A percentile compares a stretch with the other conserved stretches of the same genome.
phyloP scores from a whole-genome alignment of 441 rosid species.

The Bocquillonia castaneifolia region DNA sequence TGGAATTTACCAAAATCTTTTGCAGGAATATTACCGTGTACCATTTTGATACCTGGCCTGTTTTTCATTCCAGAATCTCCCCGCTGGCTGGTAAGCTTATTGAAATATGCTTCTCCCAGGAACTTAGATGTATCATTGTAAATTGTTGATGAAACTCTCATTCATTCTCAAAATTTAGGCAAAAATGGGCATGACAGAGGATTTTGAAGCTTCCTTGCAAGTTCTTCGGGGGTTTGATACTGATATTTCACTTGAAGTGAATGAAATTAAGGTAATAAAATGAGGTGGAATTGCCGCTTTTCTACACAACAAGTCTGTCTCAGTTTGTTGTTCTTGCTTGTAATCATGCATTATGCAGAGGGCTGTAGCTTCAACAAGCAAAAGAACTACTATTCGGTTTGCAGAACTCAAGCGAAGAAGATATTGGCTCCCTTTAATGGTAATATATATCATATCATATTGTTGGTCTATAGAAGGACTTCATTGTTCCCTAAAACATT shows the following conservation, averaged over 20 bases:
- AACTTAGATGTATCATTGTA: not conserved
- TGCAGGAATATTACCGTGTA: conserved; percentile 80
- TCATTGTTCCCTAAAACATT: not conserved
- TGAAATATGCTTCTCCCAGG: conserved; percentile 17
- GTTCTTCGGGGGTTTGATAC: conserved; percentile 81
- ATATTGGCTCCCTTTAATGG: conserved; percentile 88
- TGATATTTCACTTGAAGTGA: conserved; percentile 75
- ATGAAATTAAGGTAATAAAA: conserved; percentile 76
- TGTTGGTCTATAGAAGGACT: not conserved
- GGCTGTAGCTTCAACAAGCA: conserved; percentile 59
- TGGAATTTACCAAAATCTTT: conserved; percentile 11
- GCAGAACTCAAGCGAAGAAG: conserved; percentile 70
- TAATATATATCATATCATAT: conserved; percentile 22
- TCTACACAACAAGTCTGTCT: not conserved
- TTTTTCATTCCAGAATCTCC: conserved; percentile 96
- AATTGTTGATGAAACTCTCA: conserved; percentile 2
- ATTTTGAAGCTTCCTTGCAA: conserved; percentile 88
- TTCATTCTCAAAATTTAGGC: conserved; percentile 44
- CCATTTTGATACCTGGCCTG: conserved; percentile 70
- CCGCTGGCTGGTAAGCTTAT: conserved; percentile 73
- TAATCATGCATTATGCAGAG: conserved; percentile 39
- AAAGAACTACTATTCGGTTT: conserved; percentile 57
- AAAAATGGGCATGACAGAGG: conserved; percentile 88
- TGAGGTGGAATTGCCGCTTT: conserved; percentile 2
- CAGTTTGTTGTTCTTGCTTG: conserved; percentile 13